Percentiles rank a stretch among this genome's conserved stretches.
Evolutionary conservation across 2,329 filamentous ascomycete species (phyloP).

Genomic region (Aspergillus ochraceoroseus): DNA sequence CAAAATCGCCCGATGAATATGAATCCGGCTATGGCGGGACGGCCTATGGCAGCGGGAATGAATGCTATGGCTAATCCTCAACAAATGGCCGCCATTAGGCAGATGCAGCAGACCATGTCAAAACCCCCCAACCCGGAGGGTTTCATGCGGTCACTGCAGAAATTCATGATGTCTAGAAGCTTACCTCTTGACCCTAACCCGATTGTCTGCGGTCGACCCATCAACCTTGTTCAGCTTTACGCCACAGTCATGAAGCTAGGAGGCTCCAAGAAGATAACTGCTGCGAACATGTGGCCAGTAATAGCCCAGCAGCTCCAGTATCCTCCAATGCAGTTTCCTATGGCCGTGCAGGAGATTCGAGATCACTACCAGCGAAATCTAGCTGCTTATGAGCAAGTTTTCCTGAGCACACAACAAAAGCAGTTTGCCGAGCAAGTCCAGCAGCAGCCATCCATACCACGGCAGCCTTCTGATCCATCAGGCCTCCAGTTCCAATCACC

Average conservation of each 20-base stretch:
- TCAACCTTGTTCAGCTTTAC: slow-evolving; percentile 75
- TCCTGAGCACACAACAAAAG: slow-evolving; percentile 44
- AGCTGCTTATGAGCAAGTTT: slow-evolving; percentile 63
- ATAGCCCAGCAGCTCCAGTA: slow-evolving; percentile 62
- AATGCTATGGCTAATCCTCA: slow-evolving; percentile 41
- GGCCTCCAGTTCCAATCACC: slow-evolving; percentile 44
- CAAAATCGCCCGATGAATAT: slow-evolving; percentile 61
- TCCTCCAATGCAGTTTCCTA: slow-evolving; percentile 58
- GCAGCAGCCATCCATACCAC: slow-evolving; percentile 43
- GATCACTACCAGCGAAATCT: slow-evolving; percentile 72
- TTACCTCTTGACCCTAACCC: slow-evolving; percentile 71
- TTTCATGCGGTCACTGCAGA: slow-evolving; percentile 69
- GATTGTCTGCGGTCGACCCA: slow-evolving; percentile 63
- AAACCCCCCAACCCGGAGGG: slow-evolving; percentile 53
- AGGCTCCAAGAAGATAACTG: slow-evolving; percentile 69
- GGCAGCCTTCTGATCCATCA: slow-evolving; percentile 33
- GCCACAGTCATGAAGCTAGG: slow-evolving; percentile 69
- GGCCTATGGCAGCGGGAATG: slow-evolving; percentile 33
- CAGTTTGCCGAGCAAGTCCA: slow-evolving; percentile 42
- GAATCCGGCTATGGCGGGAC: slow-evolving; percentile 35
- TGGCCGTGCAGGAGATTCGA: slow-evolving; percentile 64
- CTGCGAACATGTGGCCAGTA: slow-evolving; percentile 66
- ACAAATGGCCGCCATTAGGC: slow-evolving; percentile 47
- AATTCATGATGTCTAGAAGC: slow-evolving; percentile 71
- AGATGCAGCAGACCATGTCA: slow-evolving; percentile 43